phyloP scores from a whole-genome alignment of 2,329 filamentous ascomycete genomes.

The Acephala macrosclerotiorum region DNA sequence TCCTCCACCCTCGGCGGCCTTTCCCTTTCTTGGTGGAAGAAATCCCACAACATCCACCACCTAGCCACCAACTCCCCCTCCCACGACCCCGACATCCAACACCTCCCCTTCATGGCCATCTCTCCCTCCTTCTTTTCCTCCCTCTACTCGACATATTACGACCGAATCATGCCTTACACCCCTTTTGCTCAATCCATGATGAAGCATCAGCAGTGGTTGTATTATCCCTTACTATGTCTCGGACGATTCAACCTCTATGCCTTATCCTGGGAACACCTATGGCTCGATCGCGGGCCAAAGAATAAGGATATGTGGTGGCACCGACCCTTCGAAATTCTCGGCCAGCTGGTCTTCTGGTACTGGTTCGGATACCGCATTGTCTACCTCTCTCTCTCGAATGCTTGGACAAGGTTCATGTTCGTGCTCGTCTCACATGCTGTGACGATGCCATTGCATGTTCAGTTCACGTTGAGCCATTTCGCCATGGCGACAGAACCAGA shows the following conservation, averaged over 20 bases:
- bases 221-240: slow-evolving; percentile 72
- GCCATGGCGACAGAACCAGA: slow-evolving; percentile 67
- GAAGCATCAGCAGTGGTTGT: slow-evolving; percentile 69
- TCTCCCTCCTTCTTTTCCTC: slow-evolving; percentile 70
- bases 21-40: slow-evolving; percentile 75
- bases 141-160: slow-evolving; percentile 70
- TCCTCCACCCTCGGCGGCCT: slow-evolving; percentile 71
- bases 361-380: slow-evolving; percentile 72
- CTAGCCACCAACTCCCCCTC: slow-evolving; percentile 70
- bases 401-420: slow-evolving; percentile 64
- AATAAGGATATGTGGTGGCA: slow-evolving; percentile 68
- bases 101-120: slow-evolving; percentile 74
- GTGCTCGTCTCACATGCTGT: slow-evolving; percentile 70
- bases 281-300: slow-evolving; percentile 62
- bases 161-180: slow-evolving; percentile 67
- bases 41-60: slow-evolving; percentile 73
- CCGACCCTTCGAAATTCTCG: slow-evolving; percentile 68
- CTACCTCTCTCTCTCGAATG: slow-evolving; percentile 65
- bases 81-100: slow-evolving; percentile 66
- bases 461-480: slow-evolving; percentile 77
- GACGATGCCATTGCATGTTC: slow-evolving; percentile 73
- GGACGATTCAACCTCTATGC: slow-evolving; percentile 78
- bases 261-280: slow-evolving; percentile 70
- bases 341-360: slow-evolving; percentile 71
- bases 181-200: slow-evolving; percentile 64